Evolutionary conservation across 257 asterid genomes (phyloP), one percentile per base, ranked within the genome.

Genomic region (Sherardia arvensis): DNA sequence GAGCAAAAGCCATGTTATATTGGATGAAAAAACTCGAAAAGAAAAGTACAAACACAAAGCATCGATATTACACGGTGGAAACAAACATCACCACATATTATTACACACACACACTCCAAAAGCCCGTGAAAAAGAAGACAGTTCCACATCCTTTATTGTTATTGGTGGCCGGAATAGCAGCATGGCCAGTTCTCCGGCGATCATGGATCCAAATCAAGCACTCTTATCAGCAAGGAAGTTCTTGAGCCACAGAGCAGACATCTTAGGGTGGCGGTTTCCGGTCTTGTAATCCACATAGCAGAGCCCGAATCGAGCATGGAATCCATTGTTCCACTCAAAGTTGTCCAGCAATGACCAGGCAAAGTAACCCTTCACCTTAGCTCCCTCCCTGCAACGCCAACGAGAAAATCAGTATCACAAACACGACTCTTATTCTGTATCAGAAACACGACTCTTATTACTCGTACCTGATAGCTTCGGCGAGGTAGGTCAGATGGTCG

Each of bases 281-380:
- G 63, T 40, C 34, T 75, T 69, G 5, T 10, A 83, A 47, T 82
- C 83, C 1, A 82, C 73, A 17, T 72, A 79, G 33, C 62, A 21
- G 3, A 82, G 49, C 55, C 85, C 88, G 27, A 70, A 80, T 0
- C 78, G 77, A 55, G 76, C 69, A 20, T 27, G 57, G 63, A 77
- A 79, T 10, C 87, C 88, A 0, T 57, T 30, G 7, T 47, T 22
- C 81, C 78, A 73, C 51, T 68, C 80, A 6, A 45, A 77, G 43
- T 75, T 77, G 53, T 82, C 85, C 51, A 74, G 25, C 62, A 82
- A 36, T 15, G 83, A 75, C 88, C 85, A 82, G 0, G 63, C 64
- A 25, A 82, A 77, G 53, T 38, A 79, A 32, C 84, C 87, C 75
- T 74, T 74, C 60, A 79, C 79, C 51, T 76, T 76, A 36, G 62